Base-by-base conservation (phyloP, 1,139 yeast genomes). In the Saccharomycopsis crataegensis region DNA sequence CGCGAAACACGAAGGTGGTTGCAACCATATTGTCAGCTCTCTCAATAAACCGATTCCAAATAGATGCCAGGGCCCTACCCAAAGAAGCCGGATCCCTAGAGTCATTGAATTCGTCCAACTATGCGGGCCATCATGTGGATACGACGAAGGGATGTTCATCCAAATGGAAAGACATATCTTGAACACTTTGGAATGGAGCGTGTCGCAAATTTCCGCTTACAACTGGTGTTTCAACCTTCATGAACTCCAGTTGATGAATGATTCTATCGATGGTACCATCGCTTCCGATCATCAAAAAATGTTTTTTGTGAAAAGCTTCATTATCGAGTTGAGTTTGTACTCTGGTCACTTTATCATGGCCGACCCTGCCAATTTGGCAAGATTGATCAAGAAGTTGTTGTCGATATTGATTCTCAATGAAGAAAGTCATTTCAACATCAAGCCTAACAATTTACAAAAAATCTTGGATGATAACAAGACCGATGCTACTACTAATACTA, bases 1-100 rank as follows among this genome's bases (percentile, higher is more conserved):
- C 6, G 77, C 83, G 37, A 82, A 82, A 64, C 70, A 80, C 3
- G 78, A 76, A 66, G 89, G 89, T 48, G 89, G 89, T 38, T 82
- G 83, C 64, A 81, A 81, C 62, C 89, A 82, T 67, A 80, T 81
- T 60, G 77, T 80, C 55, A 80, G 81, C 65, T 72, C 72, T 56
- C 65, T 71, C 12, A 69, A 70, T 22, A 67, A 72, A 37, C 76
- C 76, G 51, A 67, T 74, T 11, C 86, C 86, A 46, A 85, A 84
- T 14, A 73, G 83, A 62, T 80, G 72, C 64, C 68, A 73, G 56
- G 87, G 87, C 16, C 87, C 88, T 45, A 80, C 83, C 49, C 82
- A 82, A 63, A 71, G 88, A 61, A 80, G 81, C 59, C 72, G 89
- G 64, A 75, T 81, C 54, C 87, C 87, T 46, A 76, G 84, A 62